Evolutionary conservation across 805 yeast species (phyloP), one percentile per base, ranked within the genome.

Genomic region (Teunomyces aglyptinius): DNA sequence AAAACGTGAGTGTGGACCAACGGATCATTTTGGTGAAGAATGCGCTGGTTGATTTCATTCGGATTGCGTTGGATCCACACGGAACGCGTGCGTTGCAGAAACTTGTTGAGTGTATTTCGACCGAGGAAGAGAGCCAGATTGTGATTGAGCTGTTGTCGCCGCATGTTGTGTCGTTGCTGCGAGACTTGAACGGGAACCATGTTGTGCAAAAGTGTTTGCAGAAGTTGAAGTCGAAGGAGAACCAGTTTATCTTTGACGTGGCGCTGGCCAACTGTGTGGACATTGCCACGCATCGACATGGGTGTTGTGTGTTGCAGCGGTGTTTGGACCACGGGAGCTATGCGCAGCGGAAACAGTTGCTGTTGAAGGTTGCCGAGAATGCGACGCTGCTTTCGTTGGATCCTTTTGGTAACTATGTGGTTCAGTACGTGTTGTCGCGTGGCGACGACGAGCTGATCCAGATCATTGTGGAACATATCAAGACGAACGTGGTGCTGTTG

Each of bases 51-150:
- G 83, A 82, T 35, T 78, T 91, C 58, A 83, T 87, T 35, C 73
- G 85, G 35, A 86, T 94, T 52, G 96, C 98, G 0, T 73, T 88
- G 49, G 91, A 91, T 59, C 95, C 96, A 27, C 97, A 94, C 64
- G 99, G 99, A 10, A 94, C 98, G 1, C 78, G 99, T 55, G 97
- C 98, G 1, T 71, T 94, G 50, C 99, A 94, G 64, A 91, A 89
- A 64, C 74, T 91, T 53, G 89, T 94, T 43, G 98, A 94, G 61
- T 86, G 89, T 55, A 77, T 89, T 42, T 66, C 77, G 16, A 78
- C 87, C 7, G 80, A 78, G 15, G 84, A 86, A 56, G 98, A 92
- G 66, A 81, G 86, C 22, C 64, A 73, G 29, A 70, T 89, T 45
- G 70, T 89, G 41, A 80, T 84, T 18, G 68, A 73, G 4, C 71